Conservation (phyloP, 345 rosid species). For the Eucalyptus caleyi region DNA sequence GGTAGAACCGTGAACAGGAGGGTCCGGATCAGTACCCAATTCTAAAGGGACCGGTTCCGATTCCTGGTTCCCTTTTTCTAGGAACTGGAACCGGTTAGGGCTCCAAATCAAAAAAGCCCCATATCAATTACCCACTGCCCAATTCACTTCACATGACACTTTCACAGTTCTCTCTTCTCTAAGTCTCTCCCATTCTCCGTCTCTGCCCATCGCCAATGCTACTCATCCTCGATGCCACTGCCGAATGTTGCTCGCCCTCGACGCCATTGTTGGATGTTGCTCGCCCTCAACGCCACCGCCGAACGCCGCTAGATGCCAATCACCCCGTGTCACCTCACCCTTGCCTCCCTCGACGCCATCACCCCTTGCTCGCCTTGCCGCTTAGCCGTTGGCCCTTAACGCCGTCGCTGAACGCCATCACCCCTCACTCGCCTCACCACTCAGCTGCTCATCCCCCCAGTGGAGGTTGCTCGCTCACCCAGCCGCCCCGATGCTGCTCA, state of each 20-base stretch:
- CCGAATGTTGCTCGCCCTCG: rapidly evolving
- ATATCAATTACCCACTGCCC: too few relatives aligned
- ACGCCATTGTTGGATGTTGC: rapidly evolving
- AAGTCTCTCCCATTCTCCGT: rapidly evolving
- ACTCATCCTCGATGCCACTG: rapidly evolving
- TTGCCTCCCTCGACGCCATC: rapidly evolving
- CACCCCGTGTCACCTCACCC: rapidly evolving
- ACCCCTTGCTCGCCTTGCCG: rapidly evolving
- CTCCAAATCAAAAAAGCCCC: too few relatives aligned
- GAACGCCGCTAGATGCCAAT: rapidly evolving
- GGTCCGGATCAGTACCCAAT: rapidly evolving
- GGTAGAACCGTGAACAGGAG: rapidly evolving
- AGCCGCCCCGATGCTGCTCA: rapidly evolving
- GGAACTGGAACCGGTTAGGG: rapidly evolving
- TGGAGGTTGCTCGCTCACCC: rapidly evolving
- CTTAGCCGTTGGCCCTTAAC: too few relatives aligned
- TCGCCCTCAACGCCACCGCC: rapidly evolving
- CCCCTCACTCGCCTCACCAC: too few relatives aligned
- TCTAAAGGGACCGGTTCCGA: too few relatives aligned
- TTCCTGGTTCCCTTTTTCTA: rapidly evolving
- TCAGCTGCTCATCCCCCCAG: rapidly evolving
- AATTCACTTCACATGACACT: too few relatives aligned
- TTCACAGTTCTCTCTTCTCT: too few relatives aligned
- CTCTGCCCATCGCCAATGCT: rapidly evolving
- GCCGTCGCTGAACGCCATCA: too few relatives aligned